These are phyloP conservation scores for Mortierella sp. DNA, from an alignment of 371 early-diverging fungal genomes.

Conservation along the genomic window DNA sequence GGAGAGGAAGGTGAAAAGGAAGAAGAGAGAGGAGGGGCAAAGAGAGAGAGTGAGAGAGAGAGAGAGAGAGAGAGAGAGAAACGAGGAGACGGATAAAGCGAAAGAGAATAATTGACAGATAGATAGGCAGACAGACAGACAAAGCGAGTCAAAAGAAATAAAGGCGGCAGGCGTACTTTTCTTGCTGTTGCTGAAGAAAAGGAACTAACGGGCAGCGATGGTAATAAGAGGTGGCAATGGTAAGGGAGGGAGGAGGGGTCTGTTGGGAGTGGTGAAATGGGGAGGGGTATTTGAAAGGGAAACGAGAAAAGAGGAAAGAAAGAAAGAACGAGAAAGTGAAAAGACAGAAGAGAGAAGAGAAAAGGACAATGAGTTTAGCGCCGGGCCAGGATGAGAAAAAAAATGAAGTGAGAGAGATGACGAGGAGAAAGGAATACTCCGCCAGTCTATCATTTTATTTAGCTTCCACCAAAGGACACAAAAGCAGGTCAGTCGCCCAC, in stretches of 20 bases:
- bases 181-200: neutral
- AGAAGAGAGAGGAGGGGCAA: neutral
- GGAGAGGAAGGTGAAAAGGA: neutral
- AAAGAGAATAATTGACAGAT: neutral
- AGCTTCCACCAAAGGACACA: neutral
- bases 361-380: neutral
- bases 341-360: neutral
- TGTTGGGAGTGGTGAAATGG: slow-evolving; percentile 2
- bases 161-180: slow-evolving; percentile 7
- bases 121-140: neutral
- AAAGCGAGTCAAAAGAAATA: neutral
- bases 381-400: slow-evolving; percentile 1
- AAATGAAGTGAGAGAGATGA: neutral
- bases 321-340: neutral
- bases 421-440: neutral
- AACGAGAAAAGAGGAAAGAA: neutral
- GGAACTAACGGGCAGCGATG: neutral
- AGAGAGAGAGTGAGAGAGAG: neutral
- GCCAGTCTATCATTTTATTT: neutral
- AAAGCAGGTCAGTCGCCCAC: neutral
- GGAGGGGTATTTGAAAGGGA: neutral
- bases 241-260: too few relatives aligned
- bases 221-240: neutral
- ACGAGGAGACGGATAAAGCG: neutral
- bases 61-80: slow-evolving; percentile 5